These are phyloP conservation scores for Pseudomicrostroma phylloplanum DNA, from an alignment of 1,284 basidiomycete genomes.

Conservation along the genomic window DNA sequence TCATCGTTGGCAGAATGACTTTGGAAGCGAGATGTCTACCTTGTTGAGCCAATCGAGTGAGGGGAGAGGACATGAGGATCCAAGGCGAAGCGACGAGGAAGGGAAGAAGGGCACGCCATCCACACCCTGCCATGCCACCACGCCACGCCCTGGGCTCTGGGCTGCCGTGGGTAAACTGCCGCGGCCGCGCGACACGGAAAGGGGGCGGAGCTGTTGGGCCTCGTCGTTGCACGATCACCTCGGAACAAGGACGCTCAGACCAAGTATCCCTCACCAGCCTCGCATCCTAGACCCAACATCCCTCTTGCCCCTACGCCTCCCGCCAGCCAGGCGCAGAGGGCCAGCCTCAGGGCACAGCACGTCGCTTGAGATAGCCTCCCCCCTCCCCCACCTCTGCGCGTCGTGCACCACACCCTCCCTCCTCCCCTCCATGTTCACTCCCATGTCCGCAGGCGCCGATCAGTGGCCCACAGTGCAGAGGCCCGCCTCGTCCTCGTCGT, in stretches of 20 bases:
- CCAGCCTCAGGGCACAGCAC: too few relatives aligned
- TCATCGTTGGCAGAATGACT: background rate
- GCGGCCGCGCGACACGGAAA: slow-evolving; percentile 2
- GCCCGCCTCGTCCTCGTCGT: background rate
- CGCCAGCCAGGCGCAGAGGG: too few relatives aligned
- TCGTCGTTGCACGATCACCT: too few relatives aligned
- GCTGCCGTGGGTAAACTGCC: background rate
- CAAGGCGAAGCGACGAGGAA: background rate
- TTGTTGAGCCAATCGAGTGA: background rate
- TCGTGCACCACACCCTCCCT: background rate
- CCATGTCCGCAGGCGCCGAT: slow-evolving; percentile 16
- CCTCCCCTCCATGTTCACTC: slow-evolving; percentile 13
- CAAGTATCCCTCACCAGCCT: background rate
- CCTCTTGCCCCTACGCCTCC: too few relatives aligned
- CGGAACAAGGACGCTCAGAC: slow-evolving; percentile 1
- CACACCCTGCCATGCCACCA: background rate
- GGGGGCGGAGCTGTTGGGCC: too few relatives aligned
- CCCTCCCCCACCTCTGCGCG: too few relatives aligned
- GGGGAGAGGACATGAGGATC: background rate
- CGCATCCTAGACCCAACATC: too few relatives aligned
- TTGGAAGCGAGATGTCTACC: slow-evolving; percentile 1
- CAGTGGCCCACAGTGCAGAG: slow-evolving; percentile 6
- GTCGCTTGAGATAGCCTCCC: too few relatives aligned
- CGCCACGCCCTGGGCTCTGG: background rate
- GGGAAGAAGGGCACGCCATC: slow-evolving; percentile 2